These are phyloP conservation scores for Aureobasidium sp. DNA, from an alignment of 2,329 filamentous ascomycete species.

Conservation along the genomic window DNA sequence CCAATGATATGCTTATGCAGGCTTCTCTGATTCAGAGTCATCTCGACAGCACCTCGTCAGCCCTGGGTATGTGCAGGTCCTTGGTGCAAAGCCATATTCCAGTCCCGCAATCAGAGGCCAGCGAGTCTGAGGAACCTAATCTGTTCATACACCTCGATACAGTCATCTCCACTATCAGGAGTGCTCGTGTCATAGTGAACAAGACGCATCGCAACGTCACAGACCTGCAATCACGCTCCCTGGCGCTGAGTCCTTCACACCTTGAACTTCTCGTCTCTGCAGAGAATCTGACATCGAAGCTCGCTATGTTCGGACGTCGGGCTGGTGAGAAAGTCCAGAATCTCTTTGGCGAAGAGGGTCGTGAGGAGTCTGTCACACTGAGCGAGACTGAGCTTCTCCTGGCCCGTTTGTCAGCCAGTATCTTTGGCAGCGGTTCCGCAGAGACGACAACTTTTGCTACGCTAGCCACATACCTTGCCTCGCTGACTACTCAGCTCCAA, in stretches of 20 bases:
- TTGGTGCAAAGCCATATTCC: slow-evolving; percentile 63
- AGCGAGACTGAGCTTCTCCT: slow-evolving; percentile 60
- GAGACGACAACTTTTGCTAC: slow-evolving; percentile 65
- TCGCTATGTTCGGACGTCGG: slow-evolving; percentile 59
- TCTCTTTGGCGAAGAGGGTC: slow-evolving; percentile 65
- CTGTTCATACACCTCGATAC: slow-evolving; percentile 67
- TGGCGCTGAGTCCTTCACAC: slow-evolving; percentile 64
- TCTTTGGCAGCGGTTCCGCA: slow-evolving; percentile 42
- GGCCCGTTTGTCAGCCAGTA: slow-evolving; percentile 45
- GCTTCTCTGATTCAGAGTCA: slow-evolving; percentile 70
- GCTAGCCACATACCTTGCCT: slow-evolving; percentile 60
- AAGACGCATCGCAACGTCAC: slow-evolving; percentile 72
- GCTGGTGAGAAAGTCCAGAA: slow-evolving; percentile 60
- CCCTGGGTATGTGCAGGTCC: slow-evolving; percentile 55
- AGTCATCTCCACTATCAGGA: slow-evolving; percentile 68
- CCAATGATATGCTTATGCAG: slow-evolving; percentile 72
- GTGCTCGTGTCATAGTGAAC: slow-evolving; percentile 72
- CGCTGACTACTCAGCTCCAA: slow-evolving; percentile 55
- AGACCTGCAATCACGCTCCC: slow-evolving; percentile 67
- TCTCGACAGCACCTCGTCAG: slow-evolving; percentile 67
- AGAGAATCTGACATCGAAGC: slow-evolving; percentile 55
- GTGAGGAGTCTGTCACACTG: slow-evolving; percentile 59
- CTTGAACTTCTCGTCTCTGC: slow-evolving; percentile 62
- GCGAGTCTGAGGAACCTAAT: slow-evolving; percentile 40
- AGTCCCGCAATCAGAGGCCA: slow-evolving; percentile 55